These are phyloP conservation scores for Penicillium sp. DNA, from an alignment of 2,329 filamentous ascomycete genomes.

Conservation along the genomic window DNA sequence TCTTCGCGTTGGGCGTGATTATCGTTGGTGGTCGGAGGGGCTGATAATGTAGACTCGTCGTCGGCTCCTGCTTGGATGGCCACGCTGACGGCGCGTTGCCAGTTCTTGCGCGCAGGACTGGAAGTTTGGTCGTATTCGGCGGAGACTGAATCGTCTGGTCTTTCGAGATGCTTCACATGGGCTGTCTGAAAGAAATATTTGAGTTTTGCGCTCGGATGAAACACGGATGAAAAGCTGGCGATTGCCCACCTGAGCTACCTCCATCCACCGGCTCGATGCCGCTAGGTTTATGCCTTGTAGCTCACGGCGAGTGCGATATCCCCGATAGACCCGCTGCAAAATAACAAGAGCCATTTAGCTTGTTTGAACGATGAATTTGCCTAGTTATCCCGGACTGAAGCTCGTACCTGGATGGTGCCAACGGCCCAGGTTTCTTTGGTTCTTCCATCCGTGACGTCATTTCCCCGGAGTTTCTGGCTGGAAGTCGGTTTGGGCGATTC, in stretches of 20 bases:
- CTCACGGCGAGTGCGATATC: constrained; percentile 73
- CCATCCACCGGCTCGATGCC: constrained; percentile 71
- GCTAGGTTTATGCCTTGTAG: constrained; percentile 70
- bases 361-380: too few species aligned
- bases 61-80: constrained; percentile 75
- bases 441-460: constrained; percentile 23
- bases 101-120: constrained; percentile 66
- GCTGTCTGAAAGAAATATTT: not conserved
- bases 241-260: constrained; percentile 60
- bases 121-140: constrained; percentile 22
- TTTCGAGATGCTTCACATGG: not conserved
- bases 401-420: constrained; percentile 25
- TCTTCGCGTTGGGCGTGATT: constrained; percentile 44
- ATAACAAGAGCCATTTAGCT: not conserved
- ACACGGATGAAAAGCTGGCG: not conserved
- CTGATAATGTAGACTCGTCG: constrained; percentile 16
- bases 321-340: constrained; percentile 72
- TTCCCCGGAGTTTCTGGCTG: too few species aligned
- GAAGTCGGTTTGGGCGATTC: not conserved
- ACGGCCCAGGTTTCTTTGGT: constrained; percentile 17
- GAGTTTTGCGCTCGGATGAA: not conserved
- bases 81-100: constrained; percentile 74
- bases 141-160: not conserved
- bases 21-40: constrained; percentile 33
- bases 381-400: not conserved